Evolutionary conservation across 139 green algal species (phyloP).

Genomic region (Parachlorella kessleri): DNA sequence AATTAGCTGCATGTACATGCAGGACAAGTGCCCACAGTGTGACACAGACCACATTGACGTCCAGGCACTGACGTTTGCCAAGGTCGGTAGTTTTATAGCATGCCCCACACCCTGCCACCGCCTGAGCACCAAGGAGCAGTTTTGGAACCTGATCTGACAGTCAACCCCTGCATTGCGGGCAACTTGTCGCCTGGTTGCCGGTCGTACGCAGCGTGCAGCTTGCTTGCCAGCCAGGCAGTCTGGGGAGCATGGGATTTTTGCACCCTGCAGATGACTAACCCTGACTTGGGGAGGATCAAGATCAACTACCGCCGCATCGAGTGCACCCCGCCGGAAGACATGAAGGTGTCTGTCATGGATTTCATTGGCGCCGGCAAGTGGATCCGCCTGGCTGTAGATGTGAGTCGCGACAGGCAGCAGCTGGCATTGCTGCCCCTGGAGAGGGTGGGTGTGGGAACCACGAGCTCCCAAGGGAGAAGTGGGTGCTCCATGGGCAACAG

Average conservation of each 20-base stretch:
- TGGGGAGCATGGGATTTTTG: no score
- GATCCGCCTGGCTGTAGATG: constrained; percentile 41
- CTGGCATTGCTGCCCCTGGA: no score
- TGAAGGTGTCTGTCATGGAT: constrained; percentile 36
- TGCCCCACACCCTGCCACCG: neutral
- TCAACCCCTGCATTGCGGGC: neutral
- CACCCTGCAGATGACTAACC: constrained; percentile 33
- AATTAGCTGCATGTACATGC: constrained; percentile 43
- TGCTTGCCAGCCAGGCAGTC: neutral
- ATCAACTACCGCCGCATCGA: constrained; percentile 42
- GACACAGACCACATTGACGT: constrained; percentile 51
- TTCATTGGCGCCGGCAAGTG: constrained; percentile 38
- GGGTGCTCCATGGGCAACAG: no score
- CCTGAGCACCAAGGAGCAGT: neutral
- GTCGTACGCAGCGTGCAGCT: no score
- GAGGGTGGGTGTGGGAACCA: no score
- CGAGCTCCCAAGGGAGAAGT: no score
- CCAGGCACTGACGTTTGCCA: constrained; percentile 51
- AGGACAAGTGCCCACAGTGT: constrained; percentile 56
- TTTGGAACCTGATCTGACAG: neutral
- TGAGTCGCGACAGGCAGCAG: no score
- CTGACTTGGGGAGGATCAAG: constrained; percentile 24
- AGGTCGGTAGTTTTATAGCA: constrained; percentile 23
- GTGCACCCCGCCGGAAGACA: constrained; percentile 36
- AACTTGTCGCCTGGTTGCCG: no score